Evolutionary conservation across 305 asterid species (phyloP).

Genomic region (Fraxinus angustifolia): DNA sequence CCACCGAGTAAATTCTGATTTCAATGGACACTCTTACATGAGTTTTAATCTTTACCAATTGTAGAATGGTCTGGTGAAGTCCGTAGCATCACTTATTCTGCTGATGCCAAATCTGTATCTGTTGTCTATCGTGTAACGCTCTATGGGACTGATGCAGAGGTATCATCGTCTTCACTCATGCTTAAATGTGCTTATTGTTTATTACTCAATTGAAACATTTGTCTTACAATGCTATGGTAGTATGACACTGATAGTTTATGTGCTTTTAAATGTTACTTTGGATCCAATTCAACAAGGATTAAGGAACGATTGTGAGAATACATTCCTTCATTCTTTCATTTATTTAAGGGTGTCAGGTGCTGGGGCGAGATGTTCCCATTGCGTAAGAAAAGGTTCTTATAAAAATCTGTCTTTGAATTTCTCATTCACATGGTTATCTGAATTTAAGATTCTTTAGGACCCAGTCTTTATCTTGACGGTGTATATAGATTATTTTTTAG

Average conservation of each 20-base stretch:
- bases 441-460: conserved; percentile 19
- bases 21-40: background rate
- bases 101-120: conserved; percentile 73
- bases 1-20: conserved; percentile 10
- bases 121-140: conserved; percentile 81
- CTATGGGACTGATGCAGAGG: conserved; percentile 95
- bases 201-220: background rate
- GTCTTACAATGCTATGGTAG: background rate
- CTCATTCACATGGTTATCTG: background rate
- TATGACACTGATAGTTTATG: background rate
- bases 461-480: background rate
- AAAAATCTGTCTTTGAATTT: background rate
- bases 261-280: background rate
- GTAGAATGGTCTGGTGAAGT: conserved; percentile 94
- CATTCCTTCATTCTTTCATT: background rate
- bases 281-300: background rate
- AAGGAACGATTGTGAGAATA: background rate
- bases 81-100: conserved; percentile 67
- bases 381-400: background rate
- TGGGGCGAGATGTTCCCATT: background rate
- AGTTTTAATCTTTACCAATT: conserved; percentile 17
- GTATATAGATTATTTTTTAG: background rate
- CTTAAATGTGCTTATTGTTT: conserved; percentile 2
- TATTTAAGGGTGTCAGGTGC: background rate
- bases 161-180: conserved; percentile 22